Percentiles rank a stretch among this genome's conserved stretches.
Evolutionary conservation across 1,284 basidiomycete species (phyloP).

Genomic region (Marasmius oreades): DNA sequence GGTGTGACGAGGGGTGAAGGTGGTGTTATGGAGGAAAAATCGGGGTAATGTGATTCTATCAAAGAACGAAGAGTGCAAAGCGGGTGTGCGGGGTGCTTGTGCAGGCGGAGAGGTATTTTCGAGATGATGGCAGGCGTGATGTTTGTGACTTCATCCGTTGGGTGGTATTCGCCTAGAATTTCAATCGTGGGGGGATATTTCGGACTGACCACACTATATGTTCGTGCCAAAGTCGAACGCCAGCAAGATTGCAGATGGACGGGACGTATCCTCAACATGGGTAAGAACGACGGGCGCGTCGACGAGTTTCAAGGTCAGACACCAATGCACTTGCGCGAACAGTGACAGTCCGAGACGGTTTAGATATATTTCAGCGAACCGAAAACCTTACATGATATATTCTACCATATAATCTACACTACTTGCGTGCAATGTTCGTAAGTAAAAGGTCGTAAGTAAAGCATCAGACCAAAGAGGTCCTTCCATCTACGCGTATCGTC

Average conservation of each 20-base stretch:
- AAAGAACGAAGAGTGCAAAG: constrained; percentile 81
- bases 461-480: constrained; percentile 18
- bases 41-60: constrained; percentile 81
- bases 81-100: constrained; percentile 79
- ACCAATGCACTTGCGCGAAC: too few relatives aligned
- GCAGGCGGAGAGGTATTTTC: constrained; percentile 71
- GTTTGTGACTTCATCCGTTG: constrained; percentile 81
- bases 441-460: constrained; percentile 16
- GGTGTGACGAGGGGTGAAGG: constrained; percentile 89
- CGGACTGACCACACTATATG: constrained; percentile 8
- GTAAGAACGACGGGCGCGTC: neutral
- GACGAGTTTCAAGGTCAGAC: too few relatives aligned
- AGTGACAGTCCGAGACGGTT: neutral
- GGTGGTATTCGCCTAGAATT: constrained; percentile 60
- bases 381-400: constrained; percentile 11
- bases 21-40: constrained; percentile 67
- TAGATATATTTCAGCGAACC: constrained; percentile 4
- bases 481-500: constrained; percentile 21
- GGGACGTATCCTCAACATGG: neutral
- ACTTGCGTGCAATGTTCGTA: constrained; percentile 9
- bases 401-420: constrained; percentile 18
- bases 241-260: constrained; percentile 3
- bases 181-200: constrained; percentile 26
- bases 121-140: constrained; percentile 81
- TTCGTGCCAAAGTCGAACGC: constrained; percentile 2